Evolutionary conservation across 2,329 filamentous ascomycete genomes (phyloP).

Genomic region (Scopulariopsis brevicaulis): DNA sequence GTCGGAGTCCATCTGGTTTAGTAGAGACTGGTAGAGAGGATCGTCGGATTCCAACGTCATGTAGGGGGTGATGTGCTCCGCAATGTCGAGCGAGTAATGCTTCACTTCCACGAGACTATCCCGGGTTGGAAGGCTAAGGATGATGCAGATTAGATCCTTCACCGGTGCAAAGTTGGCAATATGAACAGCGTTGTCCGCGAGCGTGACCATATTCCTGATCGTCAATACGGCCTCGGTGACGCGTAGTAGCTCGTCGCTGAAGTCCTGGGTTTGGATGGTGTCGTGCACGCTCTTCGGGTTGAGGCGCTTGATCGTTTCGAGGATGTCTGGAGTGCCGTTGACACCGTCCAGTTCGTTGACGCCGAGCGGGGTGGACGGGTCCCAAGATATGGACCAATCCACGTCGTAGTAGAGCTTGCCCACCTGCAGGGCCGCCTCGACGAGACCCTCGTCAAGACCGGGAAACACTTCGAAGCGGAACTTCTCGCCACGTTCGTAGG

Average conservation of each 20-base stretch:
- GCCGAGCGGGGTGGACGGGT: constrained; percentile 27
- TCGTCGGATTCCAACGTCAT: constrained; percentile 61
- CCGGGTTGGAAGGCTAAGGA: constrained; percentile 64
- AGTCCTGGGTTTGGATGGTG: constrained; percentile 61
- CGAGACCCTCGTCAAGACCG: constrained; percentile 74
- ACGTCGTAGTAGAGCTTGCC: constrained; percentile 72
- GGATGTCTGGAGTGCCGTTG: constrained; percentile 37
- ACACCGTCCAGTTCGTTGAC: constrained; percentile 37
- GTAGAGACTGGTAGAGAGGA: constrained; percentile 66
- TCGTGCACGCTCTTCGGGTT: constrained; percentile 48
- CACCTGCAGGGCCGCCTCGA: constrained; percentile 73
- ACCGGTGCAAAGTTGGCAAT: constrained; percentile 64
- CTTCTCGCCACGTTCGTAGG: constrained; percentile 87
- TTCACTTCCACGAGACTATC: constrained; percentile 72
- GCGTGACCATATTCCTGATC: constrained; percentile 89
- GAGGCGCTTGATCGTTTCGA: constrained; percentile 60
- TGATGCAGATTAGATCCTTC: constrained; percentile 73
- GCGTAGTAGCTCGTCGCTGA: constrained; percentile 59
- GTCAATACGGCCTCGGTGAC: constrained; percentile 82
- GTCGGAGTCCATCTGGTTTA: constrained; percentile 50
- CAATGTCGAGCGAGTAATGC: constrained; percentile 83
- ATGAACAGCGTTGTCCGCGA: constrained; percentile 78
- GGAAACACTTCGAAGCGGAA: constrained; percentile 91
- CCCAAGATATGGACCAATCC: constrained; percentile 69
- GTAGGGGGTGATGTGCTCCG: constrained; percentile 80